Base-by-base conservation (phyloP, 306 rosid species). In the Prunus persica region DNA sequence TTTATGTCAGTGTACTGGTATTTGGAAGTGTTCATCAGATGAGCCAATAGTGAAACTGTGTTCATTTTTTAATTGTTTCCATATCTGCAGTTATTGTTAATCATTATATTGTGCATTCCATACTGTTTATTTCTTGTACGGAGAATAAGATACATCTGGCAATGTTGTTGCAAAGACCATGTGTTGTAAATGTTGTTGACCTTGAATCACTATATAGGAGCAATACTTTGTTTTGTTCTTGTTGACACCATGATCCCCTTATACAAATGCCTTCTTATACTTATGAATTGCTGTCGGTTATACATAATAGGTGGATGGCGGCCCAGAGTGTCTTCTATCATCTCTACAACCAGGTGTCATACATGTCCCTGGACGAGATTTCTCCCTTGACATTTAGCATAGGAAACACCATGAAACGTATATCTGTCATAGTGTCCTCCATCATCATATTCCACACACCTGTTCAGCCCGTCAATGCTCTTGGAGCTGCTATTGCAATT, bases 401-500 rank as follows among this genome's bases (percentile, higher is more conserved):
- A 11, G 98, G 98, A 58, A 95, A 95, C 90, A 95, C 98, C 86
- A 92, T 95, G 98, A 95, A 95, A 81, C 95, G 98, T 65, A 95
- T 95, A 65, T 95, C 98, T 0, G 98, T 95, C 73, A 95, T 92
- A 3, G 97, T 95, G 55, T 92, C 98, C 66, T 95, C 97, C 51
- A 92, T 95, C 83, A 95, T 92, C 82, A 95, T 95, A 86, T 95
- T 95, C 92, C 91, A 38, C 67, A 95, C 97, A 0, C 97, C 97
- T n/a, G 89, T 95, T 84, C 98, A 92, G 83, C 97, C 98, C 1
- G 58, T 95, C 76, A 95, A 95, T 68, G 97, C 96, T 69, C 91
- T 95, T 50, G 98, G 98, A 75, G 97, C 98, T 1, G 97, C 98
- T 54, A 92, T 95, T 50, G 98, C 98, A 4, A 32, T 95, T 81